phyloP scores from a whole-genome alignment of 306 rosid species.

The Vigna hirtella region DNA sequence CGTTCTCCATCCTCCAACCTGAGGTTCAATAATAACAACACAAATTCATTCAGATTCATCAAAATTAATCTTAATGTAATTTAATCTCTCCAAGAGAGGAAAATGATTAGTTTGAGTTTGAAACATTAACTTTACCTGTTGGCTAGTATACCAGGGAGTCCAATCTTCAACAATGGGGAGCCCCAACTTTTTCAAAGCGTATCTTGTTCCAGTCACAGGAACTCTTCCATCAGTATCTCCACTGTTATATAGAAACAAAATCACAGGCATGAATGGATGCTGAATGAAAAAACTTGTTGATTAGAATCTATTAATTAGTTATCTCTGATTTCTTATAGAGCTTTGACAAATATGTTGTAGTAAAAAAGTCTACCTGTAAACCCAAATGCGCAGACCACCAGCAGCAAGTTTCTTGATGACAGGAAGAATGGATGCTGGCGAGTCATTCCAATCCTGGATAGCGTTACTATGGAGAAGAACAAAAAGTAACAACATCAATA shows the following conservation, averaged over 20 bases:
- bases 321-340: not conserved
- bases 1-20: slow-evolving; percentile 63
- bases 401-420: slow-evolving; percentile 65
- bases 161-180: slow-evolving; percentile 52
- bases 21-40: not conserved
- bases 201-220: slow-evolving; percentile 64
- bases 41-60: too few relatives aligned
- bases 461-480: slow-evolving; percentile 41
- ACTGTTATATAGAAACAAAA: slow-evolving; percentile 21
- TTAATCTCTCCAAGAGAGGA: too few relatives aligned
- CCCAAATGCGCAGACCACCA: slow-evolving; percentile 81
- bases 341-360: not conserved
- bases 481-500: not conserved
- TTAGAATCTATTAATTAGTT: not conserved
- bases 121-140: slow-evolving; percentile 43
- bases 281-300: too few relatives aligned
- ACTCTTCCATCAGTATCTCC: slow-evolving; percentile 64
- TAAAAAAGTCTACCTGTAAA: slow-evolving; percentile 60
- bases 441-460: slow-evolving; percentile 65
- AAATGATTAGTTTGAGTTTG: too few relatives aligned
- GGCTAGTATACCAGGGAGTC: slow-evolving; percentile 62
- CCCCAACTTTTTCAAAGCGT: slow-evolving; percentile 53
- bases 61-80: too few relatives aligned
- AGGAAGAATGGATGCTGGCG: slow-evolving; percentile 75
- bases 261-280: too few relatives aligned